Evolutionary conservation across 2,329 filamentous ascomycete species (phyloP).

Genomic region (Colletotrichum higginsianum): DNA sequence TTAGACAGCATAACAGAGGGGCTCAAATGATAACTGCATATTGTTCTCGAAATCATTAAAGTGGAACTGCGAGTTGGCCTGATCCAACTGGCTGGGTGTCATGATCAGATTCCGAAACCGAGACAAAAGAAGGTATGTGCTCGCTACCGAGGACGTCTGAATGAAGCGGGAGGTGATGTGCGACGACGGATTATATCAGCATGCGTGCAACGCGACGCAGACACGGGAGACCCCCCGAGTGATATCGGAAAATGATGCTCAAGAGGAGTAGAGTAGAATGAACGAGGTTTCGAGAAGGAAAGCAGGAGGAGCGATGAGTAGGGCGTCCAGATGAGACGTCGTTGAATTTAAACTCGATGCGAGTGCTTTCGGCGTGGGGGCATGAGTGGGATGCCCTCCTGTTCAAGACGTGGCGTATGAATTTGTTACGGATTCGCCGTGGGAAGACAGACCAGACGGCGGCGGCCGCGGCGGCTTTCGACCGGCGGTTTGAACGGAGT

Average conservation of each 20-base stretch:
- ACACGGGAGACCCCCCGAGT: conserved; percentile 30
- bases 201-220: conserved; percentile 2
- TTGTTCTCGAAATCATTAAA: neutral
- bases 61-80: no score
- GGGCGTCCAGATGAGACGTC: conserved; percentile 41
- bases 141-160: neutral
- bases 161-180: neutral
- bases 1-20: conserved; percentile 21
- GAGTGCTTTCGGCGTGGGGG: conserved; percentile 43
- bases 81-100: neutral
- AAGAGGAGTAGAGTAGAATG: conserved; percentile 30
- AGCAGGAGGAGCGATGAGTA: neutral
- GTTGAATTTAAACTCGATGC: conserved; percentile 44
- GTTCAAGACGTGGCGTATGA: conserved; percentile 35
- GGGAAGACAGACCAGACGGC: conserved; percentile 13
- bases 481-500: neutral
- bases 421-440: conserved; percentile 40
- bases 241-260: conserved; percentile 43
- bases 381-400: conserved; percentile 39
- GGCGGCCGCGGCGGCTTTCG: conserved; percentile 4
- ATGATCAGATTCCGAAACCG: neutral
- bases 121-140: neutral
- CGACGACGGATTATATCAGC: neutral
- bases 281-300: conserved; percentile 9
- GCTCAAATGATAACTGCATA: neutral